Percentiles rank a stretch among this genome's conserved stretches.
Evolutionary conservation across 2,329 filamentous ascomycete species (phyloP).

Genomic region (Chalaropsis ovoidea): DNA sequence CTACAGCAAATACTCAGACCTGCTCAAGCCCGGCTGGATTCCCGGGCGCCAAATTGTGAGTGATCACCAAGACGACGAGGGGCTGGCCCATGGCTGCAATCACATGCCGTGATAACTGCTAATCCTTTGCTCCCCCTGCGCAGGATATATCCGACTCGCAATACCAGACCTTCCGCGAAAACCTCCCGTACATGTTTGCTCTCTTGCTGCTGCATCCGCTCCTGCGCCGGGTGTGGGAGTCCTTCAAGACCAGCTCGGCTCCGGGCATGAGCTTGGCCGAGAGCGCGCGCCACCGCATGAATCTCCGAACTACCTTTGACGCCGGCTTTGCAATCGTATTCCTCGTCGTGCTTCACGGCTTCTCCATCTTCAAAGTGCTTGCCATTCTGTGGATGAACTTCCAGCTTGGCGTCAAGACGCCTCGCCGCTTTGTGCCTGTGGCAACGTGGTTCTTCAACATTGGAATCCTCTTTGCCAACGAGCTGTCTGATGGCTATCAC

Average conservation of each 20-base stretch:
- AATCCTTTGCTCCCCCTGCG: background rate
- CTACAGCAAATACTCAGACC: constrained; percentile 61
- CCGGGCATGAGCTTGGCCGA: constrained; percentile 40
- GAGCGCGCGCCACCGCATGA: constrained; percentile 52
- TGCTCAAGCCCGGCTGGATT: constrained; percentile 79
- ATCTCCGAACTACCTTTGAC: constrained; percentile 57
- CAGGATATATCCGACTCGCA: constrained; percentile 84
- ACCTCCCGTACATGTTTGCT: constrained; percentile 68
- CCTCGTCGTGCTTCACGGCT: constrained; percentile 67
- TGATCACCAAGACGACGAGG: constrained; percentile 26
- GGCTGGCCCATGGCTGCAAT: constrained; percentile 18
- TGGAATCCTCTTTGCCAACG: constrained; percentile 76
- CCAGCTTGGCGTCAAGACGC: constrained; percentile 61
- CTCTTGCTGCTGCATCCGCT: constrained; percentile 72
- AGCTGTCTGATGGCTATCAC: constrained; percentile 67
- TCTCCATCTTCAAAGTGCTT: constrained; percentile 75
- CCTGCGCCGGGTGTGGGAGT: constrained; percentile 61
- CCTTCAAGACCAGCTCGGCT: constrained; percentile 29
- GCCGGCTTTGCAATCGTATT: constrained; percentile 71
- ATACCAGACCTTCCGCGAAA: constrained; percentile 74
- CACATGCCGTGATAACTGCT: background rate
- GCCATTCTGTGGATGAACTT: constrained; percentile 74
- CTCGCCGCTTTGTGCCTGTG: constrained; percentile 58
- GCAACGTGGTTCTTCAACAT: constrained; percentile 90
- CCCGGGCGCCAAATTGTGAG: constrained; percentile 77